phyloP scores from a whole-genome alignment of 345 rosid species.

The Conringia planisiliqua region DNA sequence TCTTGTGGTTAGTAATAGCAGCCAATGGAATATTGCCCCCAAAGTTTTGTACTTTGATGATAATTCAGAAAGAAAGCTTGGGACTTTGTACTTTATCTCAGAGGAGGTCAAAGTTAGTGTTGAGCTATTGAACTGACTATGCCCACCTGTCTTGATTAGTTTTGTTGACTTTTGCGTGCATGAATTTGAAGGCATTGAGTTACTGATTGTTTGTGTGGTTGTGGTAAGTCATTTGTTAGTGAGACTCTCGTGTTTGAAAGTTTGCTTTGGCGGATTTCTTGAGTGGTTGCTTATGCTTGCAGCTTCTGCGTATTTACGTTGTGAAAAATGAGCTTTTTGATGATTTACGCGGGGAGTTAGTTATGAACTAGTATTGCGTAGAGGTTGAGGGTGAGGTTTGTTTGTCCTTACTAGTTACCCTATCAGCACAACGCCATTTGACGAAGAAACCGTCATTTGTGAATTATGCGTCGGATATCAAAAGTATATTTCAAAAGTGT shows the following conservation, averaged over 20 bases:
- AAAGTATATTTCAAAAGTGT: background rate
- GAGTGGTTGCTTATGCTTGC: background rate
- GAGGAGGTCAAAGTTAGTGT: slow-evolving; percentile 9
- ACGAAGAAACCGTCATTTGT: background rate
- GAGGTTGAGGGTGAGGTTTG: background rate
- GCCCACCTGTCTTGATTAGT: background rate
- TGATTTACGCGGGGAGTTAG: background rate
- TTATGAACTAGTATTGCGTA: background rate
- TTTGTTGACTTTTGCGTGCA: background rate
- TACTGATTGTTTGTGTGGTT: background rate
- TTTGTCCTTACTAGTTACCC: background rate
- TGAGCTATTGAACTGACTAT: background rate
- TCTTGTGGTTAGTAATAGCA: background rate
- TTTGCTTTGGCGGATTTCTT: background rate
- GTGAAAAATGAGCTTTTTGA: too few species aligned
- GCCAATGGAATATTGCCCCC: background rate
- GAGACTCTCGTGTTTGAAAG: slow-evolving; percentile 5
- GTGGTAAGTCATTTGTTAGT: background rate
- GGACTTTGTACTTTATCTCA: background rate
- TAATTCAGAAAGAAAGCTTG: background rate
- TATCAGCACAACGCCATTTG: background rate
- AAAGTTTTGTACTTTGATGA: slow-evolving; percentile 7
- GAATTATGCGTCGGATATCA: too few species aligned
- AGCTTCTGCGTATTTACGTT: background rate
- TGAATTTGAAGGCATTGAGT: background rate